These are phyloP conservation scores for Paraconiothyrium brasiliense DNA, from an alignment of 2,329 filamentous ascomycete species.

Conservation along the genomic window DNA sequence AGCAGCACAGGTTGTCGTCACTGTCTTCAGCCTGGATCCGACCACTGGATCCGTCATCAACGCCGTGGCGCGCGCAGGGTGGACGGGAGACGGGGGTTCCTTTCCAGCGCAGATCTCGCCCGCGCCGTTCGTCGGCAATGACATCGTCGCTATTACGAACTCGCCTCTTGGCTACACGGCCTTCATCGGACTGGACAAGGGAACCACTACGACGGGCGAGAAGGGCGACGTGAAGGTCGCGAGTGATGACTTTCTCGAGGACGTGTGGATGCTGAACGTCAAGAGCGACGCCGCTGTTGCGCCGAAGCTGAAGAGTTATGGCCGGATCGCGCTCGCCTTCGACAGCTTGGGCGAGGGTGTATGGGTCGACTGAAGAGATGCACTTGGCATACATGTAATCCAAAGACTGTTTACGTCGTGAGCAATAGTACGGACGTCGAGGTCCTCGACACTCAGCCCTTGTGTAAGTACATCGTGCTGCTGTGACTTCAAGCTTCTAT, in stretches of 20 bases:
- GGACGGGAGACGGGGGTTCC: slow-evolving; percentile 22
- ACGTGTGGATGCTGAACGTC: slow-evolving; percentile 16
- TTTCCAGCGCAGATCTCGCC: slow-evolving; percentile 24
- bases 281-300: slow-evolving; percentile 11
- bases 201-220: background rate
- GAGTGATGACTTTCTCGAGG: slow-evolving; percentile 17
- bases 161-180: slow-evolving; percentile 30
- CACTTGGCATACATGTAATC: too few species aligned
- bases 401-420: too few species aligned
- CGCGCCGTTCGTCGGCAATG: slow-evolving; percentile 25
- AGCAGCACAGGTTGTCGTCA: slow-evolving; percentile 23
- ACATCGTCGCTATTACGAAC: slow-evolving; percentile 31
- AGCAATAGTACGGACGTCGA: too few species aligned
- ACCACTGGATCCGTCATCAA: slow-evolving; percentile 31
- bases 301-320: slow-evolving; percentile 21
- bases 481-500: too few species aligned
- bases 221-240: slow-evolving; percentile 5
- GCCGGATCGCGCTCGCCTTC: slow-evolving; percentile 18
- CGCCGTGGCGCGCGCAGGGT: slow-evolving; percentile 28
- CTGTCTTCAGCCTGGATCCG: slow-evolving; percentile 28
- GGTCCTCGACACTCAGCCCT: too few species aligned
- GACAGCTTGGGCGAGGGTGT: slow-evolving; percentile 42
- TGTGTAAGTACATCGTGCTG: too few species aligned
- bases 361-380: slow-evolving; percentile 36
- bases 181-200: slow-evolving; percentile 27